Conservation (phyloP, 208 protist species). For the Giardia duodenalis region DNA sequence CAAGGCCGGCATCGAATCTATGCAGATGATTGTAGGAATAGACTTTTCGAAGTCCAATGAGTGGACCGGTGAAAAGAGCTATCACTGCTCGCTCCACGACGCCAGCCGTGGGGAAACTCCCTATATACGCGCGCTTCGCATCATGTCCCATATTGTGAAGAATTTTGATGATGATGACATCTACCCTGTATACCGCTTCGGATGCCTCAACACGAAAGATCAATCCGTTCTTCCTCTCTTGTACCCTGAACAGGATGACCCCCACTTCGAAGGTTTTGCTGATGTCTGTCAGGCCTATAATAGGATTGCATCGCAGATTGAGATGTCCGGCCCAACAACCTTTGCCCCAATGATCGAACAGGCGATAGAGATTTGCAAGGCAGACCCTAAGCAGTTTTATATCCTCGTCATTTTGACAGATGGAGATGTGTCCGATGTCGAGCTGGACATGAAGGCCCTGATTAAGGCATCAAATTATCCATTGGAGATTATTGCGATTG, state of each 20-base stretch:
- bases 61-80: not conserved
- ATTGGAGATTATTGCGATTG: not conserved
- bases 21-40: not conserved
- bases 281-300: not conserved
- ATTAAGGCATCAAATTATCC: conserved; percentile 8
- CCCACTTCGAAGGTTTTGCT: not conserved
- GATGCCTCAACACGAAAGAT: not conserved
- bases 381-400: no score
- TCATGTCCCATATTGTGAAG: not conserved
- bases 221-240: not conserved
- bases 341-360: not conserved
- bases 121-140: not conserved
- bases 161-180: not conserved
- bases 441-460: not conserved
- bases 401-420: not conserved
- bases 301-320: not conserved
- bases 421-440: not conserved
- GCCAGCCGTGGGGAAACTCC: not conserved
- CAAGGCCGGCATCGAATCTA: not conserved
- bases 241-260: not conserved
- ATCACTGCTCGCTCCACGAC: not conserved
- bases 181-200: not conserved
- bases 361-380: not conserved
- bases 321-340: not conserved
- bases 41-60: not conserved